Percentiles rank a stretch among this genome's conserved stretches.
These are phyloP conservation scores for Triticum urartu DNA, from an alignment of 176 grass and related monocot genomes.

Conservation along the genomic window DNA sequence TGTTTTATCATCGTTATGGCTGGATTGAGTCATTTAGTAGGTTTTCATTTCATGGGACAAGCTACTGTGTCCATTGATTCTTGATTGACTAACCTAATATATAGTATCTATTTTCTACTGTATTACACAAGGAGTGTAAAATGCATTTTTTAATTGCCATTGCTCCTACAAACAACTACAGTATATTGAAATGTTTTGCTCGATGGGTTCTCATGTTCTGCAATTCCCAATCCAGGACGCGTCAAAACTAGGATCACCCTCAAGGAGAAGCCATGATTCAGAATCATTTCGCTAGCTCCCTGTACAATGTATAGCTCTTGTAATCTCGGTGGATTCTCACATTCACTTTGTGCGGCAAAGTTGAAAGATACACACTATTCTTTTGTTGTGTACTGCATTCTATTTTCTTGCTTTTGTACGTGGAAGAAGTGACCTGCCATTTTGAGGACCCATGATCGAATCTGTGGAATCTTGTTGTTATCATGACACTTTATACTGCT, in stretches of 20 bases:
- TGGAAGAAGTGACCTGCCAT: not conserved
- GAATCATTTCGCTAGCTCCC: slow-evolving; percentile 23
- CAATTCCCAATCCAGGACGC: slow-evolving; percentile 40
- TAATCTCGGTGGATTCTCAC: slow-evolving; percentile 1
- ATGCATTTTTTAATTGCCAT: not conserved
- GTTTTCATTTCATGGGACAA: not conserved
- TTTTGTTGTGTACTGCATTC: slow-evolving; percentile 18
- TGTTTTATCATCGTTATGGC: not conserved
- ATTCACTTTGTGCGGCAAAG: not conserved
- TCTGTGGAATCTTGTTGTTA: not conserved
- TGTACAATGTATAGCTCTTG: slow-evolving; percentile 40
- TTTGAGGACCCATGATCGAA: not conserved
- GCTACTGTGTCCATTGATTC: not conserved
- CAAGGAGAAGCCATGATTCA: slow-evolving; percentile 47
- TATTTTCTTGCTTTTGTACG: slow-evolving; percentile 1
- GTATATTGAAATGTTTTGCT: not conserved
- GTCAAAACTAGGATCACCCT: slow-evolving; percentile 72
- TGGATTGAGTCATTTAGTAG: not conserved
- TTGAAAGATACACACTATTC: not conserved
- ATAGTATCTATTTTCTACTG: not conserved
- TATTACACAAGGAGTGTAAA: not conserved
- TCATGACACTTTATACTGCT: not conserved
- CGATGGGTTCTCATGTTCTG: slow-evolving; percentile 10
- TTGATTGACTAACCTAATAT: not conserved
- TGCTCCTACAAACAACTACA: not conserved